These are phyloP conservation scores for Daldinia concentrica DNA, from an alignment of 495 filamentous ascomycete species.

Conservation along the genomic window DNA sequence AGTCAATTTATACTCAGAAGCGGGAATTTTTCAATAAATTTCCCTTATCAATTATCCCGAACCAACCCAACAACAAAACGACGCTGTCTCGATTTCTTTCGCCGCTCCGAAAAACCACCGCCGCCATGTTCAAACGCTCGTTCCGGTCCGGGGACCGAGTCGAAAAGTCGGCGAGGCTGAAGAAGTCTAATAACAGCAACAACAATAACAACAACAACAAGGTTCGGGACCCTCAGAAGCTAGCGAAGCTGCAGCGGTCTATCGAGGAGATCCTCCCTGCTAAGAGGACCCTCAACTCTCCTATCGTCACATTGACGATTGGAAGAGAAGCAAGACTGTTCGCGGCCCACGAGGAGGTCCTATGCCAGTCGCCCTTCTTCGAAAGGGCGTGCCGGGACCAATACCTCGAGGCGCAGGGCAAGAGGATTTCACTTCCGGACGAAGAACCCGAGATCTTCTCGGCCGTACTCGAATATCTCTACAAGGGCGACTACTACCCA, in stretches of 20 bases:
- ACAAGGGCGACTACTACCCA: conserved; percentile 94
- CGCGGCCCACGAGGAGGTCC: conserved; percentile 88
- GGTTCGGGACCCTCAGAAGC: conserved; percentile 75
- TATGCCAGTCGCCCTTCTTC: conserved; percentile 85
- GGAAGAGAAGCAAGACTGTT: conserved; percentile 85
- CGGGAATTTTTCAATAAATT: conserved; percentile 22
- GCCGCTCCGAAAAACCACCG: conserved; percentile 41
- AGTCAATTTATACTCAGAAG: conserved; percentile 39
- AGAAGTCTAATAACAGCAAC: conserved; percentile 59
- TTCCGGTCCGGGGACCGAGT: conserved; percentile 79
- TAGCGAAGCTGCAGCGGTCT: conserved; percentile 73
- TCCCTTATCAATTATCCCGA: conserved; percentile 46
- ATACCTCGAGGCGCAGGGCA: conserved; percentile 68
- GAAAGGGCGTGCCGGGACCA: conserved; percentile 66
- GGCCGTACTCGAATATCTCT: conserved; percentile 89
- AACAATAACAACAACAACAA: conserved; percentile 46
- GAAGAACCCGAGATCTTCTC: conserved; percentile 92
- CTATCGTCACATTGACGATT: conserved; percentile 85
- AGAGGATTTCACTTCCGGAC: conserved; percentile 79
- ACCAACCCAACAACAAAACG: conserved; percentile 27
- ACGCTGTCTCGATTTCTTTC: conserved; percentile 49
- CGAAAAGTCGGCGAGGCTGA: conserved; percentile 80
- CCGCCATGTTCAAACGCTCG: conserved; percentile 84
- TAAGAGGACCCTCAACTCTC: conserved; percentile 63
- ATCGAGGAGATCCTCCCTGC: conserved; percentile 55